Base-by-base conservation (phyloP, 306 rosid species). In the Adenanthera pavonina region DNA sequence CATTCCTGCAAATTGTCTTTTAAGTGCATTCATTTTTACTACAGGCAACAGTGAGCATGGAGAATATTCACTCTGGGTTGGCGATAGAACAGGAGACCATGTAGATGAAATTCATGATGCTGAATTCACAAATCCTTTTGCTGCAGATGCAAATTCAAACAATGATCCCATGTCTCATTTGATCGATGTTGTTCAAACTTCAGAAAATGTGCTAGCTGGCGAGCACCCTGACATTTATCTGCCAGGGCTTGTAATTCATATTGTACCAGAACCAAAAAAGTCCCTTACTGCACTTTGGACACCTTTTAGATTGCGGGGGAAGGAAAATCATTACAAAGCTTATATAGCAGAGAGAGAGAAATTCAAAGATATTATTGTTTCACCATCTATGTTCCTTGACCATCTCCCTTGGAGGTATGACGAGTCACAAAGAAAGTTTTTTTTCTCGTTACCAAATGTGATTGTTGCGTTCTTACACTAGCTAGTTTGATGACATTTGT, bases 331-430 rank as follows among this genome's bases (percentile, higher is more conserved):
- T 70, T 90, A 86, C 69, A 90, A 83, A 84, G 98, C 97, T 73
- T 92, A 91, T 72, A 2, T 92, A 46, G 97, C 95, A 76, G 83
- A 78, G 73, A 86, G 91, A 88, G 94, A 94, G 74, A 89, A 62
- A 75, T 94, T 92, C 92, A 92, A 84, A 83, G 97, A 94, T 81
- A 92, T 94, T 72, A 61, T 84, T 79, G 97, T 94, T 75, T 90
- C 97, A 16, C 92, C 92, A 51, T 94, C 97, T 54, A 94, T 94
- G 98, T 92, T 94, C 88, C 93, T 94, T n/a, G 98, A 94, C 72
- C 98, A 94, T 88, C 94, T 94, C 40, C 98, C 98, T 71, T 94
- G 98, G 98, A 94, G 98, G 98, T 94, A 90, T 73, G 86, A 49
- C 66, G 60, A 75, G 87, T 81, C 72, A 80, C 79, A 69, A 7